phyloP scores from a whole-genome alignment of 306 rosid genomes.

The Bauhinia variegata region DNA sequence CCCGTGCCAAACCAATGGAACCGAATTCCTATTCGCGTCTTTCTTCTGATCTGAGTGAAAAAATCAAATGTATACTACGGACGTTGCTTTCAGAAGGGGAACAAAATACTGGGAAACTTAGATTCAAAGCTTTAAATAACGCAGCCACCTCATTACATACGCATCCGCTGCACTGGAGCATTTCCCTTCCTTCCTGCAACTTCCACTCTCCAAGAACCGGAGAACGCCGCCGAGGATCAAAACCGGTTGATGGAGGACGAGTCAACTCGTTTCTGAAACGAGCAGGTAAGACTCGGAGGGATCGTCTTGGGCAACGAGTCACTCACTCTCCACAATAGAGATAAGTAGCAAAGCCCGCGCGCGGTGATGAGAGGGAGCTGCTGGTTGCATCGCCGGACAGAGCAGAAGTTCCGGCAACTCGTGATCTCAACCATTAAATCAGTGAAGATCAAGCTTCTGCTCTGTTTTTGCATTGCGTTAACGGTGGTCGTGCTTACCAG shows the following conservation, averaged over 20 bases:
- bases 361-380: constrained; percentile 71
- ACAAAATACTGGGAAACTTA: background rate
- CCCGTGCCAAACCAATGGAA: background rate
- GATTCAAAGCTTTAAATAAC: too few relatives aligned
- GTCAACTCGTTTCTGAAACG: constrained; percentile 33
- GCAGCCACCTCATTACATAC: background rate
- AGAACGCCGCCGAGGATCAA: background rate
- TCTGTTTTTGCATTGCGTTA: constrained; percentile 62
- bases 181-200: background rate
- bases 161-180: constrained; percentile 26
- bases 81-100: background rate
- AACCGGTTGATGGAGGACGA: background rate
- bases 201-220: background rate
- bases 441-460: constrained; percentile 69
- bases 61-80: background rate
- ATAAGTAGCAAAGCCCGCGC: background rate
- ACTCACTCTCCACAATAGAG: background rate
- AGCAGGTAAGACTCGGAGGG: constrained; percentile 23
- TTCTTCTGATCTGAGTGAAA: background rate
- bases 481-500: constrained; percentile 54
- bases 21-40: background rate
- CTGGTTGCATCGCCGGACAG: constrained; percentile 65
- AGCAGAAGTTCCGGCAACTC: constrained; percentile 66
- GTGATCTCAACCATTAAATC: constrained; percentile 70
- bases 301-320: constrained; percentile 28